Evolutionary conservation across 176 grass and related monocot genomes (phyloP).

Genomic region (maize (Zea mays)): DNA sequence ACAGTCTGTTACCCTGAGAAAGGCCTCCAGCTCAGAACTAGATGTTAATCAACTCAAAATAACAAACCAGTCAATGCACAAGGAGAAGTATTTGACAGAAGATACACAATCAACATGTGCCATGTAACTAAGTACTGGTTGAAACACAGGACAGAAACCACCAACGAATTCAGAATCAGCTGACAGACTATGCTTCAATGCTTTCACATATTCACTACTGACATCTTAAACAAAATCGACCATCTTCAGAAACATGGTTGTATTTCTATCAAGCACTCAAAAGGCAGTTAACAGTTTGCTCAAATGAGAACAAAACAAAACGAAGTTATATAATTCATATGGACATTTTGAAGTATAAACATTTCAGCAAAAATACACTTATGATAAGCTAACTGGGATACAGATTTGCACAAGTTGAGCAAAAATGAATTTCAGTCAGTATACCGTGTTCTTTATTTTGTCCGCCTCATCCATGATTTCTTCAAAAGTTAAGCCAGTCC

Average conservation of each 20-base stretch:
- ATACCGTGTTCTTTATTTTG: constrained; percentile 91
- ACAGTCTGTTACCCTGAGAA: constrained; percentile 87
- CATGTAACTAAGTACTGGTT: constrained; percentile 20
- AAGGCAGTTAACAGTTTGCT: constrained; percentile 15
- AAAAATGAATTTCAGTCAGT: constrained; percentile 21
- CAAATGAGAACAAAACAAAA: too few species aligned
- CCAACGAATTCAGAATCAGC: constrained; percentile 1
- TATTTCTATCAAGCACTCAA: constrained; percentile 17
- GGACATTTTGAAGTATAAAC: too few species aligned
- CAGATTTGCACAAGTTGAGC: neutral
- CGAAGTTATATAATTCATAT: neutral
- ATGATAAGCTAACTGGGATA: too few species aligned
- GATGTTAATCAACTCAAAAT: constrained; percentile 21
- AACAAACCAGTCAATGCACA: constrained; percentile 7
- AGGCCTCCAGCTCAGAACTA: constrained; percentile 31
- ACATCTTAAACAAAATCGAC: constrained; percentile 23
- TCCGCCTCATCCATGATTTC: constrained; percentile 97
- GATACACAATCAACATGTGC: constrained; percentile 1
- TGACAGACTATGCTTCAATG: neutral
- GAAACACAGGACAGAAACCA: constrained; percentile 19
- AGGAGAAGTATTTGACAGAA: neutral
- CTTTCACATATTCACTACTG: constrained; percentile 15
- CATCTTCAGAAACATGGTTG: constrained; percentile 32
- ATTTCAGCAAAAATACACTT: too few species aligned
- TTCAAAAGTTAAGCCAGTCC: constrained; percentile 90